Percentiles rank a stretch among this genome's conserved stretches.
phyloP scores from a whole-genome alignment of 345 rosid species.

The Gossypium bickii region DNA sequence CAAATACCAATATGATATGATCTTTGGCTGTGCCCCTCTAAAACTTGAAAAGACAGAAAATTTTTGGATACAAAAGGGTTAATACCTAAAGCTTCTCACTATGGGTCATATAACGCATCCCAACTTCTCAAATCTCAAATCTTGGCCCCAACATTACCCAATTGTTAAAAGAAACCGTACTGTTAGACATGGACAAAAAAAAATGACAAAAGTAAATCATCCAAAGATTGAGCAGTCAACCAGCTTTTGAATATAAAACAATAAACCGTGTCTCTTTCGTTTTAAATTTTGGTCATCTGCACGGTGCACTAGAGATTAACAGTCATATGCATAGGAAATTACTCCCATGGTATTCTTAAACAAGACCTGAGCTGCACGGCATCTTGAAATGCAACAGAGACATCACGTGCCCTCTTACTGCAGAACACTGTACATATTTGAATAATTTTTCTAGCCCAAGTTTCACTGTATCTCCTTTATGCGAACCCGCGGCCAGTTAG shows the following conservation, averaged over 20 bases:
- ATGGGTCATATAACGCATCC: neutral
- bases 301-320: neutral
- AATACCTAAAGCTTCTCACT: neutral
- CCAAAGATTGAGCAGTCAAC: neutral
- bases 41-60: neutral
- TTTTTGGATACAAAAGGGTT: neutral
- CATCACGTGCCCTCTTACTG: neutral
- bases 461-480: neutral
- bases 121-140: neutral
- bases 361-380: neutral
- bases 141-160: neutral
- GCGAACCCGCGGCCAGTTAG: neutral
- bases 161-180: neutral
- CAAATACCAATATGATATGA: neutral
- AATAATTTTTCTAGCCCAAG: neutral
- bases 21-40: neutral
- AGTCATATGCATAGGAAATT: neutral
- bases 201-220: neutral
- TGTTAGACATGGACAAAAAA: too few relatives aligned
- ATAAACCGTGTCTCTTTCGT: neutral
- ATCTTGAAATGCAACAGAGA: neutral
- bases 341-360: neutral
- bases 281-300: neutral
- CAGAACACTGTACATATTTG: neutral
- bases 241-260: neutral